Conservation (phyloP, 192 early-diverging fungal genomes). For the Backusella mclennaniae region DNA sequence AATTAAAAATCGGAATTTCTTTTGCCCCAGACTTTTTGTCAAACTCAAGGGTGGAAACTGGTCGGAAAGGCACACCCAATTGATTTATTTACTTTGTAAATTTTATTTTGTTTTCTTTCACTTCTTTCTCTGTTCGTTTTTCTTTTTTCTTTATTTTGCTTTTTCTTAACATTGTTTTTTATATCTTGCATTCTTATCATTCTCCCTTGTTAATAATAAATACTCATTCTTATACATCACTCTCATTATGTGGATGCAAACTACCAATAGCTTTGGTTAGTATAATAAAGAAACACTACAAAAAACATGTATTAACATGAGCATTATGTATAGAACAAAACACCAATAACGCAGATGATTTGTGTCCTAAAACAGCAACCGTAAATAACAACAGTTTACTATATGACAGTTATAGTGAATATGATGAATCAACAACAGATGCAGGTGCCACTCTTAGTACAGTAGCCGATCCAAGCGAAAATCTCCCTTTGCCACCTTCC, state of each 20-base stretch:
- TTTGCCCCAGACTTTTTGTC: neutral
- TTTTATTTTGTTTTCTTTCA: neutral
- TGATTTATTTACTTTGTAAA: neutral
- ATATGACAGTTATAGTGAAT: slow-evolving; percentile 11
- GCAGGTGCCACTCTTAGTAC: slow-evolving; percentile 16
- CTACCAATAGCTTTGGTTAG: neutral
- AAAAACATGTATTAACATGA: neutral
- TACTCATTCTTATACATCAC: neutral
- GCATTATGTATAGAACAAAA: neutral
- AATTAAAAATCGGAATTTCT: neutral
- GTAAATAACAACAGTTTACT: neutral
- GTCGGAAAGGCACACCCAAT: neutral
- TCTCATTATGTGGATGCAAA: slow-evolving; percentile 1
- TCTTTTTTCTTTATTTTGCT: neutral
- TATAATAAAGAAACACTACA: neutral
- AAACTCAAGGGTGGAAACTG: neutral
- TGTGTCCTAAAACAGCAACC: neutral
- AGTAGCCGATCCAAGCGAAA: neutral
- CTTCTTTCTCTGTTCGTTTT: neutral
- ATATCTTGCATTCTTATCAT: neutral
- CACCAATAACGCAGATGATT: neutral
- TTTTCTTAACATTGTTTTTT: neutral
- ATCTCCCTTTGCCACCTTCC: neutral
- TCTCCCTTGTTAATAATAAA: neutral
- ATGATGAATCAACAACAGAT: slow-evolving; percentile 16